Conservation (phyloP, 768 basidiomycete genomes). For the Trametes gibbosa region DNA sequence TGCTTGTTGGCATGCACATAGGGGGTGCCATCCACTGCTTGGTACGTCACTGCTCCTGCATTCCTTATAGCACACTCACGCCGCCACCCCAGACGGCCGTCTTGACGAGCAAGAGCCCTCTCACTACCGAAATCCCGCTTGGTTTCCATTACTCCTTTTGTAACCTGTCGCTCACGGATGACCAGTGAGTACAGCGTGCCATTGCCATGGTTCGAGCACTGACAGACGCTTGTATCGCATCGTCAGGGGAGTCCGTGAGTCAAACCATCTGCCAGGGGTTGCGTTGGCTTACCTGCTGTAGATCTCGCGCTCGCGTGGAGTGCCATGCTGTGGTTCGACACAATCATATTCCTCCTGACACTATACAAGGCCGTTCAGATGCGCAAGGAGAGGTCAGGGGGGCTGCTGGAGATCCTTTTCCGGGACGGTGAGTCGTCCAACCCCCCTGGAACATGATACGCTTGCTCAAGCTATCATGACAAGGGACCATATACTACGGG, state of each 20-base stretch:
- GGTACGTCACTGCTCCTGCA: not conserved
- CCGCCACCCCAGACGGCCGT: not conserved
- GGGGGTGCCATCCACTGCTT: conserved; percentile 9
- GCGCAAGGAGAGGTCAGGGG: not conserved
- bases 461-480: not conserved
- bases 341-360: conserved; percentile 14
- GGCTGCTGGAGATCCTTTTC: conserved; percentile 1
- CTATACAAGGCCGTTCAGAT: conserved; percentile 9
- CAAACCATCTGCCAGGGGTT: not conserved
- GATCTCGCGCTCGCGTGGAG: conserved; percentile 8
- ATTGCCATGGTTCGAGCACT: not conserved
- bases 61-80: not conserved
- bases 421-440: not conserved
- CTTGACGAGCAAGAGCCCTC: conserved; percentile 6
- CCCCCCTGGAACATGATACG: not conserved
- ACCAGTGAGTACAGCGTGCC: not conserved
- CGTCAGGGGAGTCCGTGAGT: conserved; percentile 12
- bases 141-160: not conserved
- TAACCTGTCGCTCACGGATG: conserved; percentile 5
- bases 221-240: no score
- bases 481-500: conserved; percentile 13
- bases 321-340: conserved; percentile 21
- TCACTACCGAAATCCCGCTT: not conserved
- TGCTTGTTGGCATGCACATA: conserved; percentile 7
- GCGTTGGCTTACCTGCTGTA: not conserved